Percentiles rank a stretch among this genome's conserved stretches.
Conservation (phyloP, 2,329 filamentous ascomycete species). For the Pseudonectria foliicola region DNA sequence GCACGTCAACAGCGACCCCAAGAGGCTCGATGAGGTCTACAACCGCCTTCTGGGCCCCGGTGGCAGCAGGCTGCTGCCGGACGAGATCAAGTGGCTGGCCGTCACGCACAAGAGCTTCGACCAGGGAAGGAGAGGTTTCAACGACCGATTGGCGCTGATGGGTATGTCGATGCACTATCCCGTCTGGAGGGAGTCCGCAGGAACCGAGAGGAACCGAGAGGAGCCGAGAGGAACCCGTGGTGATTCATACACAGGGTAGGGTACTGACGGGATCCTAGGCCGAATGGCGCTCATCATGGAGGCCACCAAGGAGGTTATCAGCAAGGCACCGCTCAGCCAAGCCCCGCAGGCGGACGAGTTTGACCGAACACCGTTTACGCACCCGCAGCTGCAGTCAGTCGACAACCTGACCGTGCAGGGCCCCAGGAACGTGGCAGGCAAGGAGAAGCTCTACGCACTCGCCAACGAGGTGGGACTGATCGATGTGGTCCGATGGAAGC, state of each 20-base stretch:
- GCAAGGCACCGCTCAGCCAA: constrained; percentile 22
- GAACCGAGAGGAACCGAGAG: not conserved
- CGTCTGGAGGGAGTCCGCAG: not conserved
- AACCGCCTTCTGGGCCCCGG: constrained; percentile 64
- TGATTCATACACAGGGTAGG: too few relatives aligned
- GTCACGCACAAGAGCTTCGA: constrained; percentile 98
- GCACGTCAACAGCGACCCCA: constrained; percentile 69
- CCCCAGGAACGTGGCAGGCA: constrained; percentile 55
- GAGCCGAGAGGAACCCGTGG: too few relatives aligned
- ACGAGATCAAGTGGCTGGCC: constrained; percentile 94
- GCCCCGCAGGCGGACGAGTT: constrained; percentile 35
- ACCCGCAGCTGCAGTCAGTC: constrained; percentile 65
- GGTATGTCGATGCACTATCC: constrained; percentile 58
- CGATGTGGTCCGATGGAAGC: constrained; percentile 81
- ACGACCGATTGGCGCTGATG: constrained; percentile 83
- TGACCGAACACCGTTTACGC: constrained; percentile 58
- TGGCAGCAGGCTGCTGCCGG: constrained; percentile 67
- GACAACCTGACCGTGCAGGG: constrained; percentile 60
- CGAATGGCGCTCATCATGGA: constrained; percentile 33
- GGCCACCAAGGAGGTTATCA: constrained; percentile 31
- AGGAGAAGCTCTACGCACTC: constrained; percentile 59
- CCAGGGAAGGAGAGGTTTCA: constrained; percentile 87
- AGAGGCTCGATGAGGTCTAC: constrained; percentile 70
- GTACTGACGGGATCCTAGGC: constrained; percentile 19
- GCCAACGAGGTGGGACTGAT: constrained; percentile 64